Conservation (phyloP, 2,329 filamentous ascomycete species). For the Colletotrichum tamarilloi region DNA sequence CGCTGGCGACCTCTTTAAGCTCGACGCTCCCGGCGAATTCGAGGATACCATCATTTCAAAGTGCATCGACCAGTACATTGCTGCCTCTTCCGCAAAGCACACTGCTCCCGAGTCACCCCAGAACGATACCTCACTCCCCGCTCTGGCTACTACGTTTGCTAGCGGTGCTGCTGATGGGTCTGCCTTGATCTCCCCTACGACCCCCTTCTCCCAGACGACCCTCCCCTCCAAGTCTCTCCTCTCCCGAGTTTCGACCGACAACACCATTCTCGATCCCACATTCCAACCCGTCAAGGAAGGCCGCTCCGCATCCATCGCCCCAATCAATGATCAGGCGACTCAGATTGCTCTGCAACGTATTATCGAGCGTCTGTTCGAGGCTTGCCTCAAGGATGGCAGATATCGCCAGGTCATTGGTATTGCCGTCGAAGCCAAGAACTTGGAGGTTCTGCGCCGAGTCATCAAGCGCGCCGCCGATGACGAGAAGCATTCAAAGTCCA, state of each 20-base stretch:
- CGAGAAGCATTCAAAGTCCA: slow-evolving; percentile 77
- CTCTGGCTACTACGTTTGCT: slow-evolving; percentile 84
- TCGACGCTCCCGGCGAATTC: slow-evolving; percentile 91
- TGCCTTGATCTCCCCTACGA: slow-evolving; percentile 85
- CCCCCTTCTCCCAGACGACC: slow-evolving; percentile 93
- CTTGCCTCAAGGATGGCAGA: slow-evolving; percentile 84
- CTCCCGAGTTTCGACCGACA: slow-evolving; percentile 80
- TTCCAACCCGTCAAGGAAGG: slow-evolving; percentile 67
- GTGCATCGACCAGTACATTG: slow-evolving; percentile 98
- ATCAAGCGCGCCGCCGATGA: slow-evolving; percentile 92
- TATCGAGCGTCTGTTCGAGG: slow-evolving; percentile 91
- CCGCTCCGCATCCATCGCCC: slow-evolving; percentile 69
- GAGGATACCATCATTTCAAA: slow-evolving; percentile 99
- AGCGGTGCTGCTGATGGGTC: slow-evolving; percentile 74
- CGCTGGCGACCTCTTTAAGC: slow-evolving; percentile 93
- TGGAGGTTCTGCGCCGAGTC: slow-evolving; percentile 86
- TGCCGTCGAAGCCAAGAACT: slow-evolving; percentile 91
- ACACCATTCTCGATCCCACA: slow-evolving; percentile 69
- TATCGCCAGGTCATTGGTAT: slow-evolving; percentile 98
- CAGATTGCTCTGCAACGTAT: slow-evolving; percentile 84
- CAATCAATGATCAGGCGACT: slow-evolving; percentile 75
- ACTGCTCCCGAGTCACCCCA: slow-evolving; percentile 55
- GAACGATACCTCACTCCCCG: slow-evolving; percentile 63
- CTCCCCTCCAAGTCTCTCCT: slow-evolving; percentile 94
- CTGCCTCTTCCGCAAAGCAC: slow-evolving; percentile 69